Base-by-base conservation (phyloP, 2,329 filamentous ascomycete genomes). In the Xylaria sp. region DNA sequence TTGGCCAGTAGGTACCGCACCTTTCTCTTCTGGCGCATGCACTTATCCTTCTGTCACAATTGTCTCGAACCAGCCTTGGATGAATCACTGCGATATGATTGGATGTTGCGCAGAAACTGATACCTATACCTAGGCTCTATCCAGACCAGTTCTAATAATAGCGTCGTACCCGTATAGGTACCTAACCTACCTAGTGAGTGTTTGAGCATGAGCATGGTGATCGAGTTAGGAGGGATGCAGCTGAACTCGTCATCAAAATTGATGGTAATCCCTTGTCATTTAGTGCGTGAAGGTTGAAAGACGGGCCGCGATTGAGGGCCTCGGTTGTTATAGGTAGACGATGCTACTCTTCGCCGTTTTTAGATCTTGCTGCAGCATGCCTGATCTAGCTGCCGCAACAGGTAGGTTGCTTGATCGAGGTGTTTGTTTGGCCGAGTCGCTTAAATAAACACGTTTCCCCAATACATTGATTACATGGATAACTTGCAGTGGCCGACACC, bases 21-120 rank as follows among this genome's bases (percentile, higher is more conserved):
- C 45, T 74, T 74, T 68, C 70, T 58, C 69, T 72, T 67, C 69
- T 74, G 73, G 72, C 67, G 72, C 74, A 77, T 75, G 72, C 72
- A 71, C 69, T 68, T 71, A 72, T 74, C 74, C 72, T 72, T 71
- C 73, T 70, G 72, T 75, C 71, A 77, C 72, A 75, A 73, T 71
- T 75, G 71, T 75, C 69, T 73, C 70, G 75, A 74, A 69, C 73
- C 39, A 42, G 45, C 51, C 61, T 56, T 68, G 48, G 55, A 54
- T 39, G 50, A 30, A 54, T 70, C 51, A 32, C 63, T 50, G 36
- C 17, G 55, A 48, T 47, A 39, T 61, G 66, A 61, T 53, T 61
- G 54, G 64, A 67, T 48, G 39, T 54, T 19, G 51, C 59, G 17
- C 67, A 32, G 27, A 61, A 65, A 57, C 55, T 64, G 67, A 51